phyloP scores from a whole-genome alignment of 257 asterid genomes.

The Forsythia suspensa region DNA sequence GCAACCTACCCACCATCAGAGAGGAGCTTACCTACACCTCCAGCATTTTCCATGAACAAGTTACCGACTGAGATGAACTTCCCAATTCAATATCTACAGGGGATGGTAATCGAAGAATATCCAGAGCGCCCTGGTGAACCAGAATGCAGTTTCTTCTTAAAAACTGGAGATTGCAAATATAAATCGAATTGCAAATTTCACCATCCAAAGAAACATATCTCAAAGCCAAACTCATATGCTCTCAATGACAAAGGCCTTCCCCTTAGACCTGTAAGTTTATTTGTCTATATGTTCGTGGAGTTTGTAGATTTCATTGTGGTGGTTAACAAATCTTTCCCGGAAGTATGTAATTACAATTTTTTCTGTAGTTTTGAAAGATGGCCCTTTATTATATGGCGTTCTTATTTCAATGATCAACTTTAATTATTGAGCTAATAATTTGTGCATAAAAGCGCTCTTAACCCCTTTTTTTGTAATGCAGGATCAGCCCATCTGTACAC shows the following conservation, averaged over 20 bases:
- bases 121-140: slow-evolving; percentile 95
- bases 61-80: slow-evolving; percentile 47
- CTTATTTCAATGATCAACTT: neutral
- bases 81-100: slow-evolving; percentile 46
- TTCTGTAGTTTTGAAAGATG: neutral
- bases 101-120: slow-evolving; percentile 52
- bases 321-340: neutral
- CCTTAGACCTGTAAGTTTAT: slow-evolving; percentile 86
- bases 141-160: slow-evolving; percentile 80
- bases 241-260: slow-evolving; percentile 93
- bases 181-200: slow-evolving; percentile 80
- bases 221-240: slow-evolving; percentile 40
- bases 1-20: slow-evolving; percentile 59
- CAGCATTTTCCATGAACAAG: slow-evolving; percentile 73
- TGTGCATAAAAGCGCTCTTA: neutral
- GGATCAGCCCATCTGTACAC: slow-evolving; percentile 82
- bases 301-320: too few relatives aligned
- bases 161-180: slow-evolving; percentile 91
- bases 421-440: neutral
- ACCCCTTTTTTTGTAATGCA: slow-evolving; percentile 27
- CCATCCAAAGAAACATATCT: slow-evolving; percentile 66
- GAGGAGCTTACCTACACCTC: slow-evolving; percentile 88
- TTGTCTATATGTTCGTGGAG: neutral
- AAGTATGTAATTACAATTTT: neutral
- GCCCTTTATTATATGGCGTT: neutral